Evolutionary conservation across 805 yeast genomes (phyloP).

Genomic region (Soucietia sequanensis): DNA sequence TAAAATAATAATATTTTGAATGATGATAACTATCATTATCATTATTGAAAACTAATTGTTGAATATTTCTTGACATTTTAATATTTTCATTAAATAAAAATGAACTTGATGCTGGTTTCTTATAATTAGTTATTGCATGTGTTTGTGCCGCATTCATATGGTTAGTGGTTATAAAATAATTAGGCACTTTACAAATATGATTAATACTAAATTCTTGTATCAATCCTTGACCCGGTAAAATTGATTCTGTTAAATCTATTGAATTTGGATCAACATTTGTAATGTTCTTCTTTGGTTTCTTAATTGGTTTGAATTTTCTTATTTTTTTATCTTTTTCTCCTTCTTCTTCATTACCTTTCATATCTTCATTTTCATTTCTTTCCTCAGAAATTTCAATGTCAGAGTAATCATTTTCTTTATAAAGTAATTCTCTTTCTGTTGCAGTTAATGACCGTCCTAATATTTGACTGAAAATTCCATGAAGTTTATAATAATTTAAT

Average conservation of each 20-base stretch:
- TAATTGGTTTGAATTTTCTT: slow-evolving; percentile 22
- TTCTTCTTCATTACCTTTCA: not conserved
- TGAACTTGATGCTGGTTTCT: slow-evolving; percentile 14
- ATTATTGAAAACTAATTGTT: slow-evolving; percentile 32
- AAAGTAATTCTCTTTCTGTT: slow-evolving; percentile 33
- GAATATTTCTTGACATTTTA: slow-evolving; percentile 32
- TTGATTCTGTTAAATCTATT: slow-evolving; percentile 37
- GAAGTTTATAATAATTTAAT: slow-evolving; percentile 31
- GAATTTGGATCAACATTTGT: slow-evolving; percentile 37
- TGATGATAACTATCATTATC: slow-evolving; percentile 35
- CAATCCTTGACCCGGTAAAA: slow-evolving; percentile 44
- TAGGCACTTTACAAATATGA: slow-evolving; percentile 42
- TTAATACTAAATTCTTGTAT: slow-evolving; percentile 42
- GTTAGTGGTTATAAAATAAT: slow-evolving; percentile 35
- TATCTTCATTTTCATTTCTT: slow-evolving; percentile 4
- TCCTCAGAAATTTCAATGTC: slow-evolving; percentile 13
- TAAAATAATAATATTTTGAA: slow-evolving; percentile 39
- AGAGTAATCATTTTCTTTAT: slow-evolving; percentile 28
- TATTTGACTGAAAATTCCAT: not conserved
- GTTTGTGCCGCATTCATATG: slow-evolving; percentile 14
- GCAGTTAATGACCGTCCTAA: slow-evolving; percentile 16
- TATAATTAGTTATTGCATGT: slow-evolving; percentile 5
- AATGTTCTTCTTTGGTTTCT: slow-evolving; percentile 29
- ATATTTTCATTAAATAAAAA: slow-evolving; percentile 22
- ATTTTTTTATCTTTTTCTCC: slow-evolving; percentile 9